phyloP scores from a whole-genome alignment of 169 alveolate genomes.

The Ichthyophthirius multifiliis region DNA sequence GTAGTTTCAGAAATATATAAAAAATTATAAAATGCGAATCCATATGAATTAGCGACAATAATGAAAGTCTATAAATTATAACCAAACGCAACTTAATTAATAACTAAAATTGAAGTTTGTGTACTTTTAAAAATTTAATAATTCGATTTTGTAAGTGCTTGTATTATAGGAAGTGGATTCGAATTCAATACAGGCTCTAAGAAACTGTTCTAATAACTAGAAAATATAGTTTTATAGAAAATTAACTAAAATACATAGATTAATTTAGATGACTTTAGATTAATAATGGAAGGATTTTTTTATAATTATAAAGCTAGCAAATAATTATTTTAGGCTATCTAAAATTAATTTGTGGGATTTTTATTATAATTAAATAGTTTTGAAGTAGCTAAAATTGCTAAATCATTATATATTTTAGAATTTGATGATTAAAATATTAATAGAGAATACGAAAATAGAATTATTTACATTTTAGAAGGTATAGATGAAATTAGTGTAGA shows the following conservation, averaged over 20 bases:
- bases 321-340: not conserved
- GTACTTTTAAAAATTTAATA: not conserved
- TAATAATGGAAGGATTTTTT: not conserved
- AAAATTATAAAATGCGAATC: not conserved
- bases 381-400: not conserved
- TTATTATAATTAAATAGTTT: not conserved
- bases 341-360: not conserved
- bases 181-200: not conserved
- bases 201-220: not conserved
- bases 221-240: not conserved
- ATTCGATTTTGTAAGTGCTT: not conserved
- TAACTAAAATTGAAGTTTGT: not conserved
- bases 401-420: not conserved
- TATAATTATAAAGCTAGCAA: not conserved
- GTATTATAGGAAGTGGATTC: constrained; percentile 3
- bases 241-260: not conserved
- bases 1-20: not conserved
- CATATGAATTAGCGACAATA: not conserved
- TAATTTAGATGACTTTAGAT: not conserved
- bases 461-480: not conserved
- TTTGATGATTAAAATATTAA: not conserved
- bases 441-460: not conserved
- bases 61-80: not conserved
- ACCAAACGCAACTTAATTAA: not conserved
- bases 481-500: not conserved